These are phyloP conservation scores for Eucalyptus guilfoylei DNA, from an alignment of 345 rosid species.

Conservation along the genomic window DNA sequence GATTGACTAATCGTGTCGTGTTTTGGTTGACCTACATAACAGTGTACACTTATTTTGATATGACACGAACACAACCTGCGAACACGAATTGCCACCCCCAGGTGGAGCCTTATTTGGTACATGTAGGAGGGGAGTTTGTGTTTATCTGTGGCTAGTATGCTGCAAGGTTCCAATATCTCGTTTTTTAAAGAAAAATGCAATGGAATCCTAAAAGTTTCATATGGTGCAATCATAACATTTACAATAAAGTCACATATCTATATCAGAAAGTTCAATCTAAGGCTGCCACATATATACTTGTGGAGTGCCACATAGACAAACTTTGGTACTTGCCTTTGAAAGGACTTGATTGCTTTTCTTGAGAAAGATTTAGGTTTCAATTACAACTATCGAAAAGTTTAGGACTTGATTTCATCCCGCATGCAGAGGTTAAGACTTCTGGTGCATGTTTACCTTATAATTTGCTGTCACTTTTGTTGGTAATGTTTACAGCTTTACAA, in stretches of 20 bases:
- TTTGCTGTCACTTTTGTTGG: background rate
- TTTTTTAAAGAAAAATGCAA: background rate
- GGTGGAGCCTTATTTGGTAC: background rate
- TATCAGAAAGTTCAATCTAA: background rate
- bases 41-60: background rate
- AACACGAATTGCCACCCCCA: background rate
- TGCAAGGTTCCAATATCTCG: background rate
- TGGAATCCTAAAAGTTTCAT: background rate
- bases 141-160: background rate
- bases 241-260: background rate
- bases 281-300: background rate
- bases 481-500: background rate
- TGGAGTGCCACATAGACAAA: background rate
- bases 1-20: background rate
- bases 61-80: background rate
- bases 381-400: background rate
- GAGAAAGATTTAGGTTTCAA: background rate
- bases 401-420: background rate
- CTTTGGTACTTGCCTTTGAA: background rate
- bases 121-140: fast-evolving
- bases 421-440: background rate
- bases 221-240: background rate
- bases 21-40: background rate
- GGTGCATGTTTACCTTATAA: background rate
- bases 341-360: background rate